Evolutionary conservation across 192 early-diverging fungal genomes (phyloP), one percentile per base, ranked within the genome.

Genomic region (Podila clonocystis): DNA sequence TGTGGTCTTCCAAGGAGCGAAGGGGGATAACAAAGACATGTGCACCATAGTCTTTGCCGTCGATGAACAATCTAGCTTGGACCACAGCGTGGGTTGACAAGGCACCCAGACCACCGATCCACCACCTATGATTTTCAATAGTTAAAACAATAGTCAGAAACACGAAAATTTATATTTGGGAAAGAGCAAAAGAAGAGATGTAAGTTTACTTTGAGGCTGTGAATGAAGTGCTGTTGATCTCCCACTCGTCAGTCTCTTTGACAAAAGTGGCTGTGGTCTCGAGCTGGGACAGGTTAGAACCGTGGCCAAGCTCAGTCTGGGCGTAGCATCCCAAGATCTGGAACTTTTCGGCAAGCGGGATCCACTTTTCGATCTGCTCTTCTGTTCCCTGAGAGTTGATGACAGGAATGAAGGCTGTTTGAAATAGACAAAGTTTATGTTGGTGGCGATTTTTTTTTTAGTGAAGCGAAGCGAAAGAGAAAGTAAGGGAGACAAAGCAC

Each of bases 211-310:
- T 92, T 9, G 85, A 67, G n/a, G 82, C 85, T 15, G 94, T 92
- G 57, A 95, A 85, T 36, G 84, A 86, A 9, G 95, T 94, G 52
- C 89, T 89, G 82, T 97, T 90, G 62, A 97, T 87, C 68, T 94
- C 95, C 68, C 94, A 97, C 83, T 97, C 93, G 67, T 95, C 90
- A 4, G 94, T 95, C 72, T 92, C 93, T 5, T 90, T 89, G 58
- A 93, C 83, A 60, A 89, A 95, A 0, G 94, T 94, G 50, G 94
- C 94, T 0, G 93, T 94, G 19, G 95, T 97, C 82, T 97, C 95
- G 33, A 97, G 87, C 4, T 91, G 92, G 83, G 94, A 91, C 20
- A 97, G 87, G 63, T 97, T 97, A 29, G 91, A 73, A 9, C 77
- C 72, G 31, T 83, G 84, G 26, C 93, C 92, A 24, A 94, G 86